These are phyloP conservation scores for Coleophoma crateriformis DNA, from an alignment of 2,329 filamentous ascomycete genomes.

Conservation along the genomic window DNA sequence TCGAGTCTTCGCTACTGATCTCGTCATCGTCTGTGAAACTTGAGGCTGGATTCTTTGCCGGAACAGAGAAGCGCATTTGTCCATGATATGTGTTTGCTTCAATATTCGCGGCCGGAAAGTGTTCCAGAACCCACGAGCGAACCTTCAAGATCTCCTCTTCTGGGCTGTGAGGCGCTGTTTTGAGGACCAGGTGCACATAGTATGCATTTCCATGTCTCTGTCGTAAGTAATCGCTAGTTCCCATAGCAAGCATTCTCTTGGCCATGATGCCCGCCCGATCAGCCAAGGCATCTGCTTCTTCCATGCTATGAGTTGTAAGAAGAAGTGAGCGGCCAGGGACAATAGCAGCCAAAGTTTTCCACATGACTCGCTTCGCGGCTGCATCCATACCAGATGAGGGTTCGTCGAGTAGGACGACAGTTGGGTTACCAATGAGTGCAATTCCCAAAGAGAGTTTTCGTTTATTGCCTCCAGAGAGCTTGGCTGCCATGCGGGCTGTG, in stretches of 20 bases:
- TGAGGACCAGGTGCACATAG: slow-evolving; percentile 76
- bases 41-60: slow-evolving; percentile 33
- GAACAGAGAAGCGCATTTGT: slow-evolving; percentile 79
- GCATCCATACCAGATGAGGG: slow-evolving; percentile 87
- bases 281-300: slow-evolving; percentile 87
- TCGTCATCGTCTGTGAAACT: slow-evolving; percentile 15
- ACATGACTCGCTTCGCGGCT: slow-evolving; percentile 87
- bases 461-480: slow-evolving; percentile 86
- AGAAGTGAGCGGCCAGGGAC: slow-evolving; percentile 75
- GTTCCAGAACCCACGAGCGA: slow-evolving; percentile 56
- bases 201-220: slow-evolving; percentile 72
- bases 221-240: slow-evolving; percentile 67
- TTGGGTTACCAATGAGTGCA: slow-evolving; percentile 86
- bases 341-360: slow-evolving; percentile 73
- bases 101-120: slow-evolving; percentile 60
- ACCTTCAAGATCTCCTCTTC: slow-evolving; percentile 63
- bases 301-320: slow-evolving; percentile 91
- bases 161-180: slow-evolving; percentile 66
- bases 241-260: slow-evolving; percentile 77
- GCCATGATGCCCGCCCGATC: slow-evolving; percentile 82
- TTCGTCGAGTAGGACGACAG: slow-evolving; percentile 83
- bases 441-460: slow-evolving; percentile 87
- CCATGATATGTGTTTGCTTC: slow-evolving; percentile 77
- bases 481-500: slow-evolving; percentile 66
- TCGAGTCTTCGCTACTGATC: slow-evolving; percentile 10